Evolutionary conservation across 1,139 yeast genomes (phyloP).

Genomic region (Protomyces inouyei): DNA sequence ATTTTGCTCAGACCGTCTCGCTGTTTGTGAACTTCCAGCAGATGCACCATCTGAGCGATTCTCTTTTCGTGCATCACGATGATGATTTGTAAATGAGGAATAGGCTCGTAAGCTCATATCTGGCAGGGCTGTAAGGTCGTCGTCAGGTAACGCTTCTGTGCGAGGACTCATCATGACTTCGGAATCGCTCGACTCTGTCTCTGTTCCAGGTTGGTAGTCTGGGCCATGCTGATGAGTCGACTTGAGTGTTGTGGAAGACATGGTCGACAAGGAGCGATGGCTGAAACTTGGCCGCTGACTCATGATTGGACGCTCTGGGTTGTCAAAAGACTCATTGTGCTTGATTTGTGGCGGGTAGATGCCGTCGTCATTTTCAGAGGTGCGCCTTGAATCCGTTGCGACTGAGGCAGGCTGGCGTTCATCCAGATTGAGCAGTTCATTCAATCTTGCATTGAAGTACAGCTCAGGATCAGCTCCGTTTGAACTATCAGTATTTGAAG

Average conservation of each 20-base stretch:
- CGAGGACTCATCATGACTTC: background rate
- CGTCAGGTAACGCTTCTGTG: background rate
- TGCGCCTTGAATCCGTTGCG: background rate
- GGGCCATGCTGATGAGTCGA: background rate
- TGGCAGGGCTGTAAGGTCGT: background rate
- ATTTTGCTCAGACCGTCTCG: background rate
- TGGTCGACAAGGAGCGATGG: background rate
- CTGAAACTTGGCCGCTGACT: background rate
- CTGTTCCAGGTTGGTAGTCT: background rate
- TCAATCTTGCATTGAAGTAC: background rate
- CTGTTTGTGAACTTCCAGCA: background rate
- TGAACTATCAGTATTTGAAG: background rate
- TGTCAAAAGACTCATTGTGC: conserved; percentile 7
- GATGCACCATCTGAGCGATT: background rate
- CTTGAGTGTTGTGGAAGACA: background rate
- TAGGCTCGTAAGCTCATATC: background rate
- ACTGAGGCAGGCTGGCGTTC: background rate
- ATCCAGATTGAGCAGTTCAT: background rate
- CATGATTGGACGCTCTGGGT: conserved; percentile 10
- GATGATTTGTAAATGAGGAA: background rate
- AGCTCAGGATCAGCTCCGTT: background rate
- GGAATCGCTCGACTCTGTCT: background rate
- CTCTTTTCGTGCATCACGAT: background rate
- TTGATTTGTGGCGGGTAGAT: conserved; percentile 8
- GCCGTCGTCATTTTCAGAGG: background rate